phyloP scores from a whole-genome alignment of 768 basidiomycete genomes.

The Trametes sanguinea region DNA sequence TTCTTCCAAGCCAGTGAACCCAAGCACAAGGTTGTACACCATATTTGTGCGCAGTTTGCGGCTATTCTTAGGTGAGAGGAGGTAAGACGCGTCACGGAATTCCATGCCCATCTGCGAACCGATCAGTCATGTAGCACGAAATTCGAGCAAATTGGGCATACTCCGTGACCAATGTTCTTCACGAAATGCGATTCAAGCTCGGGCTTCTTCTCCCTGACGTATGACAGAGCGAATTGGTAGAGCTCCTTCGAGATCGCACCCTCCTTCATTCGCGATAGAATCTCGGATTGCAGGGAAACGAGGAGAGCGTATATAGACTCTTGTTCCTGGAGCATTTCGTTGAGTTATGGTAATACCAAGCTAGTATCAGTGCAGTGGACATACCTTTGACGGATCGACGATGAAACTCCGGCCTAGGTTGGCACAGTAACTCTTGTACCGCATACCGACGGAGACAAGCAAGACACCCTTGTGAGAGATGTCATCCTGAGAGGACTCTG shows the following conservation, averaged over 20 bases:
- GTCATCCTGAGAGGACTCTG: conserved; percentile 79
- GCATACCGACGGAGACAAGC: conserved; percentile 82
- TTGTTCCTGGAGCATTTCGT: conserved; percentile 65
- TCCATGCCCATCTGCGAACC: conserved; percentile 84
- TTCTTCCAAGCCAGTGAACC: conserved; percentile 82
- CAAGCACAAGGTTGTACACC: conserved; percentile 83
- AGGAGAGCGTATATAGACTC: conserved; percentile 84
- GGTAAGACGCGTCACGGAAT: conserved; percentile 86
- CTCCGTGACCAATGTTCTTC: conserved; percentile 90
- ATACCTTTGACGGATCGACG: conserved; percentile 89
- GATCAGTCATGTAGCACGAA: neutral
- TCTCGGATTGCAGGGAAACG: conserved; percentile 72
- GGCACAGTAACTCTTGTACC: conserved; percentile 91
- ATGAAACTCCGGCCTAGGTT: conserved; percentile 94
- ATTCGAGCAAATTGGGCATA: conserved; percentile 39
- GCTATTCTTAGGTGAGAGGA: conserved; percentile 79
- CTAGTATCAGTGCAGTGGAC: conserved; percentile 13
- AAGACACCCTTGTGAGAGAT: conserved; percentile 90
- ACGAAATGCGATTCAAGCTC: conserved; percentile 82
- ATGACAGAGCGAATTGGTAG: conserved; percentile 74
- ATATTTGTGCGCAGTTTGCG: conserved; percentile 74
- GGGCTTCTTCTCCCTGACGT: conserved; percentile 75
- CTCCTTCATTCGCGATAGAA: conserved; percentile 76
- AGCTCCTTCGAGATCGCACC: conserved; percentile 76
- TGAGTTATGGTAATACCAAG: neutral